phyloP scores from a whole-genome alignment of 768 basidiomycete genomes.

The Cystofilobasidium bisporidii region DNA sequence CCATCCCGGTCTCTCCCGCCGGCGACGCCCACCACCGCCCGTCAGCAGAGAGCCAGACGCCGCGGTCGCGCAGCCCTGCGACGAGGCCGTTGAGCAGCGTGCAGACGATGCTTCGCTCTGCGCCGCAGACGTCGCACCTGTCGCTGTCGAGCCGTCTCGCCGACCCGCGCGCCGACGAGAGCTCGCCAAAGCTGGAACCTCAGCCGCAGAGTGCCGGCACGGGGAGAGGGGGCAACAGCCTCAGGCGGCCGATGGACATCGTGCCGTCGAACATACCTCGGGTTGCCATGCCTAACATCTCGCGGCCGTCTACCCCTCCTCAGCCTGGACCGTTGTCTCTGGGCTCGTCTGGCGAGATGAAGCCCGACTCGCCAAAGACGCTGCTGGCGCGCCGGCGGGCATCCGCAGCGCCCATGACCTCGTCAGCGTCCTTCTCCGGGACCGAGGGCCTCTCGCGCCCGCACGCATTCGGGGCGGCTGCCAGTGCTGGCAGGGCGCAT shows the following conservation, averaged over 20 bases:
- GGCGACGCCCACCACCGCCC: no score
- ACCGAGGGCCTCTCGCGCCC: background rate
- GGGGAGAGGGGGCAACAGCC: slow-evolving; percentile 8
- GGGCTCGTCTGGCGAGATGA: background rate
- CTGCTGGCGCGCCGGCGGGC: background rate
- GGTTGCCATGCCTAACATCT: slow-evolving; percentile 4
- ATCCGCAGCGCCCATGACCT: background rate
- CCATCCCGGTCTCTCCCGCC: no score
- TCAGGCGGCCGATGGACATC: slow-evolving; percentile 19
- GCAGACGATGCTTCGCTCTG: slow-evolving; percentile 1
- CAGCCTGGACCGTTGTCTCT: no score
- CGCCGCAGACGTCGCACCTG: background rate
- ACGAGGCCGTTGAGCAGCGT: slow-evolving; percentile 2
- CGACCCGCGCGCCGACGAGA: no score
- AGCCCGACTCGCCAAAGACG: background rate
- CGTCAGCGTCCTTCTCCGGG: background rate
- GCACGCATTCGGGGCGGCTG: background rate
- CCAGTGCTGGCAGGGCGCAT: background rate
- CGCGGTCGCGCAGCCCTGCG: slow-evolving; percentile 1
- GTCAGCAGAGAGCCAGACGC: no score
- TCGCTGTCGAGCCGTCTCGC: background rate
- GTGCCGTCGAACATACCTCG: slow-evolving; percentile 5
- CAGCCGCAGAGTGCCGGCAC: background rate
- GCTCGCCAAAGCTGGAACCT: no score
- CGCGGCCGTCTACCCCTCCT: background rate